A percentile compares a stretch with the other conserved stretches of the same genome.
These are phyloP conservation scores for Parathielavia appendiculata DNA, from an alignment of 495 filamentous ascomycete species.

Conservation along the genomic window DNA sequence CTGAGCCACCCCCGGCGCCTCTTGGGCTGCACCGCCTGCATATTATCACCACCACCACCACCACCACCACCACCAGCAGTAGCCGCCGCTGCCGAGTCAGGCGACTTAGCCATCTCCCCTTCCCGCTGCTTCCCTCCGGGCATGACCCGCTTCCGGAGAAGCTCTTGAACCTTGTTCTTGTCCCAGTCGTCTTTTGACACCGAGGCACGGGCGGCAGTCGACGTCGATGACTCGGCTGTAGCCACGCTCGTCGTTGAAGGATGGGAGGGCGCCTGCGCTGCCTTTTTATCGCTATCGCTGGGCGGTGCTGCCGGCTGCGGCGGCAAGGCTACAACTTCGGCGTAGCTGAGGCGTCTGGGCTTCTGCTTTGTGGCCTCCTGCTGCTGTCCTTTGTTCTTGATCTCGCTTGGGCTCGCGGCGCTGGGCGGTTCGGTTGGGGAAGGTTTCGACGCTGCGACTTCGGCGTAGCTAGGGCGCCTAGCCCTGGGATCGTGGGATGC, in stretches of 20 bases:
- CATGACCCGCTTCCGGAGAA: too few relatives aligned
- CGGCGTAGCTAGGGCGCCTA: neutral
- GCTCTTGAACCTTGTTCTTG: too few relatives aligned
- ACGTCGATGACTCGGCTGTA: too few relatives aligned
- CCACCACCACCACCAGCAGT: too few relatives aligned
- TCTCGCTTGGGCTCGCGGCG: neutral
- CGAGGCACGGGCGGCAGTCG: too few relatives aligned
- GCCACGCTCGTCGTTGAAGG: too few relatives aligned
- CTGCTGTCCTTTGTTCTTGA: neutral
- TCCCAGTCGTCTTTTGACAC: too few relatives aligned
- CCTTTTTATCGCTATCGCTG: neutral
- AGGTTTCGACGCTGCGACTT: neutral
- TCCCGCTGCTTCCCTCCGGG: too few relatives aligned
- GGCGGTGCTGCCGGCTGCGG: neutral
- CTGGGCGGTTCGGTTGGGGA: neutral
- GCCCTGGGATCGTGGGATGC: neutral
- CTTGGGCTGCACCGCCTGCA: constrained; percentile 9
- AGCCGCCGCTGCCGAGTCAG: too few relatives aligned
- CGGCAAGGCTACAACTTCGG: neutral
- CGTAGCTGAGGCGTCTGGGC: neutral
- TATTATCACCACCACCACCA: constrained; percentile 5
- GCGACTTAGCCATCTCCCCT: too few relatives aligned
- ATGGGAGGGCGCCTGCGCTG: too few relatives aligned
- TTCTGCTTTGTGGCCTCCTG: neutral
- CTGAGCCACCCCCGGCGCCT: constrained; percentile 23